Evolutionary conservation across 805 yeast genomes (phyloP).

Genomic region (Vanderwaltozyma verrucispora): DNA sequence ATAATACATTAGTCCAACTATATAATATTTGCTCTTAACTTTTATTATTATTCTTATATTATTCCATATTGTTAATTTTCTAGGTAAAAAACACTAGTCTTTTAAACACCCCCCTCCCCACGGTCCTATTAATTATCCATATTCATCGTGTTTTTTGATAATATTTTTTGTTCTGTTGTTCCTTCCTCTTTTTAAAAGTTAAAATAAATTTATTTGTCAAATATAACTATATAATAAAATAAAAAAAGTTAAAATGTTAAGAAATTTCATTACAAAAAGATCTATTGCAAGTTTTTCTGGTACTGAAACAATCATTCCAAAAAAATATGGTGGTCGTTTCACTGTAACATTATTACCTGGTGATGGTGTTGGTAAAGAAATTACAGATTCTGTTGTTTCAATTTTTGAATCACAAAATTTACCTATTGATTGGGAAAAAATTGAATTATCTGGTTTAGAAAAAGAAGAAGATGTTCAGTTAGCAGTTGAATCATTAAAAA

Average conservation of each 20-base stretch:
- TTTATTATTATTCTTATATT: too few relatives aligned
- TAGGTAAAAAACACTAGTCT: too few relatives aligned
- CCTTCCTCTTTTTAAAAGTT: too few relatives aligned
- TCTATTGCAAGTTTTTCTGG: constrained; percentile 47
- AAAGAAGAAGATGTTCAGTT: constrained; percentile 56
- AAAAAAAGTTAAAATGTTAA: constrained; percentile 19
- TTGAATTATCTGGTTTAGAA: constrained; percentile 53
- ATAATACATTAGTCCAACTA: too few relatives aligned
- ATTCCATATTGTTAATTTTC: too few relatives aligned
- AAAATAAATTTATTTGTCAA: neutral
- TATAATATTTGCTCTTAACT: too few relatives aligned
- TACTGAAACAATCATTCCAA: constrained; percentile 58
- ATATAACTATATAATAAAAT: neutral
- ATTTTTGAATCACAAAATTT: constrained; percentile 80
- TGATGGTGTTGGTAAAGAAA: constrained; percentile 96
- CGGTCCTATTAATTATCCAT: too few relatives aligned
- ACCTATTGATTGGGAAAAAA: constrained; percentile 89
- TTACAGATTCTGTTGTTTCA: constrained; percentile 85
- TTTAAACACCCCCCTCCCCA: too few relatives aligned
- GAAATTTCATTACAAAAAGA: constrained; percentile 27
- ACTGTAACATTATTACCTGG: constrained; percentile 95
- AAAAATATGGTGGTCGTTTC: constrained; percentile 89
- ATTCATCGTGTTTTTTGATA: too few relatives aligned
- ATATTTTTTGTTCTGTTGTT: too few relatives aligned
- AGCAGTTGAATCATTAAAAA: constrained; percentile 83